Evolutionary conservation across 495 filamentous ascomycete species (phyloP).

Genomic region (Penicillium bovifimosum): DNA sequence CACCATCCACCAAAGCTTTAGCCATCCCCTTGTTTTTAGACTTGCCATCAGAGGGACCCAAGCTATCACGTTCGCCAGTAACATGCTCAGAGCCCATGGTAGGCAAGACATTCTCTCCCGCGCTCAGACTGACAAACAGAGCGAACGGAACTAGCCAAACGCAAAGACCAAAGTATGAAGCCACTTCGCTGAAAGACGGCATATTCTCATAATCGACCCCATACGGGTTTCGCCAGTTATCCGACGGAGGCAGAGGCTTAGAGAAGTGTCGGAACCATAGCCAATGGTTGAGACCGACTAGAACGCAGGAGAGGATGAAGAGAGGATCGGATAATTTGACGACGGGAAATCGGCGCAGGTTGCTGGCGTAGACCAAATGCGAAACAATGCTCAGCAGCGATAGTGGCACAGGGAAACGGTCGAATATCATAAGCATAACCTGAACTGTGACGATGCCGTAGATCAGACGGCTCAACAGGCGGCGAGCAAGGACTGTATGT

Average conservation of each 20-base stretch:
- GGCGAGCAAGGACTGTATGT: slow-evolving; percentile 87
- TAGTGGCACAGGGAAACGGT: slow-evolving; percentile 73
- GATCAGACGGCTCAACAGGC: slow-evolving; percentile 75
- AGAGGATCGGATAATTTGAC: slow-evolving; percentile 86
- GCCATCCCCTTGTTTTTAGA: slow-evolving; percentile 75
- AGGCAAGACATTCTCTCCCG: slow-evolving; percentile 89
- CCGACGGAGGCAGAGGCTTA: slow-evolving; percentile 35
- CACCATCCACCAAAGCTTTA: slow-evolving; percentile 78
- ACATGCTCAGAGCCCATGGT: slow-evolving; percentile 70
- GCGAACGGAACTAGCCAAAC: slow-evolving; percentile 97
- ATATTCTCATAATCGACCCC: slow-evolving; percentile 50
- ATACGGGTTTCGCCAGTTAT: slow-evolving; percentile 51
- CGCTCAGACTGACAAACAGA: slow-evolving; percentile 87
- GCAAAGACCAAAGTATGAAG: slow-evolving; percentile 91
- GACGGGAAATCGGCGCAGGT: slow-evolving; percentile 79
- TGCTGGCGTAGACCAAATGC: slow-evolving; percentile 84
- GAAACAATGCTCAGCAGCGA: slow-evolving; percentile 71
- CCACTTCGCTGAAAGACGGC: slow-evolving; percentile 89
- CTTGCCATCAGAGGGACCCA: slow-evolving; percentile 41
- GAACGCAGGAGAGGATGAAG: slow-evolving; percentile 76
- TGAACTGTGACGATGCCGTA: slow-evolving; percentile 76
- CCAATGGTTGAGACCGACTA: slow-evolving; percentile 91
- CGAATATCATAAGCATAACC: slow-evolving; percentile 67
- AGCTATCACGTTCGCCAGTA: slow-evolving; percentile 50
- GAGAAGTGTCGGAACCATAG: slow-evolving; percentile 96